phyloP scores from a whole-genome alignment of 495 filamentous ascomycete species.

The Tuber indicum region DNA sequence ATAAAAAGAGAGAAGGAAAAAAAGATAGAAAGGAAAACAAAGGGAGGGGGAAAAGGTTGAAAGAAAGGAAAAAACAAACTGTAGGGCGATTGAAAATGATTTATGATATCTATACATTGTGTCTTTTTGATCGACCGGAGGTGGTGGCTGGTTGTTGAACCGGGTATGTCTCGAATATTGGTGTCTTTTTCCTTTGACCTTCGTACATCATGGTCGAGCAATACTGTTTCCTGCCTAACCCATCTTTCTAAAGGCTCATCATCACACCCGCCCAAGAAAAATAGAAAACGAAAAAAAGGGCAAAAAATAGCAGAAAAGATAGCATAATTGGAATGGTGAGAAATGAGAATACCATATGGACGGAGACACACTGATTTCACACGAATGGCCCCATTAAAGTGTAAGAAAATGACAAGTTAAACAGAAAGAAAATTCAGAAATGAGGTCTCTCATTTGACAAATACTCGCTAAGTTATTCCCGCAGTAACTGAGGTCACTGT shows the following conservation, averaged over 20 bases:
- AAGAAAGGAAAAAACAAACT: not conserved
- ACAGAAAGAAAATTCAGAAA: not conserved
- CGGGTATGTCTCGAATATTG: not conserved
- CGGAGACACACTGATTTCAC: not conserved
- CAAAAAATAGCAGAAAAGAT: not conserved
- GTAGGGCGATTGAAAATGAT: not conserved
- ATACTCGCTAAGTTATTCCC: not conserved
- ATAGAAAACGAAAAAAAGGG: not conserved
- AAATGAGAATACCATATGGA: not conserved
- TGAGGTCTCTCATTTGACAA: not conserved
- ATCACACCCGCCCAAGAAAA: not conserved
- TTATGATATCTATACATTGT: constrained; percentile 3
- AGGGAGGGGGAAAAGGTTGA: not conserved
- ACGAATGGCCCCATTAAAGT: not conserved
- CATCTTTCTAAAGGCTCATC: too few species aligned
- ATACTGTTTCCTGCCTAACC: not conserved
- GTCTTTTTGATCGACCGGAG: not conserved
- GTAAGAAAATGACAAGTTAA: not conserved
- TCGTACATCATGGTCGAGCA: not conserved
- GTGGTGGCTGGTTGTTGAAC: not conserved
- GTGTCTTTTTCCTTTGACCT: not conserved
- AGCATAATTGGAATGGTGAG: not conserved
- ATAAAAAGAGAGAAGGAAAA: not conserved
- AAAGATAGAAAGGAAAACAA: too few species aligned
- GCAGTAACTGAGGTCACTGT: not conserved